These are phyloP conservation scores for Fistulifera solaris DNA, from an alignment of 108 stramenopile species.

Conservation along the genomic window DNA sequence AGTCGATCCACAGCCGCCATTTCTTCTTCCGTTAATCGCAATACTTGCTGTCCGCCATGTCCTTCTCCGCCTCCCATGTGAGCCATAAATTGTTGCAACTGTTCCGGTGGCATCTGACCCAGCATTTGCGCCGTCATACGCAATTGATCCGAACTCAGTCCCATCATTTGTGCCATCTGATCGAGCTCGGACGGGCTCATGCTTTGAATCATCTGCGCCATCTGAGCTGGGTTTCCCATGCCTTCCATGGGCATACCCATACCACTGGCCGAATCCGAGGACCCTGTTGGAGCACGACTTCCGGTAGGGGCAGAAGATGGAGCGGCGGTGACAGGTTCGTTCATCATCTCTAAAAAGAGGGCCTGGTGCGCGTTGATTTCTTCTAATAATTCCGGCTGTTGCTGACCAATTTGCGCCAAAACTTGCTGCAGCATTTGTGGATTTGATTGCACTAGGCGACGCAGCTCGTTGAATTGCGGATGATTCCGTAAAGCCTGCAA, in stretches of 20 bases:
- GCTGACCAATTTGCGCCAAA: slow-evolving; percentile 83
- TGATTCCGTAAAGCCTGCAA: slow-evolving; percentile 83
- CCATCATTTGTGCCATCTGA: slow-evolving; percentile 89
- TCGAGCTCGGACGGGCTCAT: slow-evolving; percentile 85
- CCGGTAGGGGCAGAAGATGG: slow-evolving; percentile 18
- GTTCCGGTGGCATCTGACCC: slow-evolving; percentile 87
- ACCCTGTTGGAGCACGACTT: slow-evolving; percentile 9
- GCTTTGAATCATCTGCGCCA: slow-evolving; percentile 74
- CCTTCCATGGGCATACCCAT: slow-evolving; percentile 38
- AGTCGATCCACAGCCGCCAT: slow-evolving; percentile 92
- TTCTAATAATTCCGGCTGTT: slow-evolving; percentile 83
- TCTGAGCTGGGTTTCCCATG: slow-evolving; percentile 74
- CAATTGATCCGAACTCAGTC: slow-evolving; percentile 87
- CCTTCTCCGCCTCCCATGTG: slow-evolving; percentile 63
- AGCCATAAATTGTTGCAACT: slow-evolving; percentile 83
- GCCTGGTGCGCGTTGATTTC: slow-evolving; percentile 93
- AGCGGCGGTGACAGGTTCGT: slow-evolving; percentile 78
- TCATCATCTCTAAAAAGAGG: slow-evolving; percentile 94
- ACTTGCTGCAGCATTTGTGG: slow-evolving; percentile 83
- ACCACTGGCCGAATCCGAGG: slow-evolving; percentile 33
- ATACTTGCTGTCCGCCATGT: slow-evolving; percentile 49
- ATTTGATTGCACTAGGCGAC: slow-evolving; percentile 88
- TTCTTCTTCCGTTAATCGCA: slow-evolving; percentile 89
- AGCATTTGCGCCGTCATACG: slow-evolving; percentile 86
- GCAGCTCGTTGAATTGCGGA: slow-evolving; percentile 90